Conservation (phyloP, 2,329 filamentous ascomycete genomes). For the Neonectria magnoliae region DNA sequence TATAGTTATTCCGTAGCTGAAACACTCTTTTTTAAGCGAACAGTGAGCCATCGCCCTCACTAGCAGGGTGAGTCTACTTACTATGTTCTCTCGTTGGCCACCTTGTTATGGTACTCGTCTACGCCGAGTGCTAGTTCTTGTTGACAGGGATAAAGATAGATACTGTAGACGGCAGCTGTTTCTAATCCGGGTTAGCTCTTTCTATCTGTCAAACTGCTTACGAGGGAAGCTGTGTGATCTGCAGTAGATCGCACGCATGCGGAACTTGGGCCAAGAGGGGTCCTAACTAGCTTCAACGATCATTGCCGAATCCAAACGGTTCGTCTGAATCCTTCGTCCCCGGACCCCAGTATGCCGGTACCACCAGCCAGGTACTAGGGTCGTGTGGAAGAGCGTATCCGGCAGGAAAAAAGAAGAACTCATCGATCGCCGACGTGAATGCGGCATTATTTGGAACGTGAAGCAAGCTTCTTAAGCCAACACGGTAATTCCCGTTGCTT, state of each 20-base stretch:
- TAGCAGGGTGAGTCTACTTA: not conserved
- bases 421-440: not conserved
- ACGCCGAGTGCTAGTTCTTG: not conserved
- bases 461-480: not conserved
- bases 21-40: not conserved
- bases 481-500: not conserved
- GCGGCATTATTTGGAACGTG: slow-evolving; percentile 8
- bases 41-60: not conserved
- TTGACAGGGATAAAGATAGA: not conserved
- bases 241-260: slow-evolving; percentile 1
- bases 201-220: not conserved
- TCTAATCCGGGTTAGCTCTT: not conserved
- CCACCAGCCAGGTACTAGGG: not conserved
- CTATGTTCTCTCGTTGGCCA: not conserved
- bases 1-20: not conserved
- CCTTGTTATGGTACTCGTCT: not conserved
- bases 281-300: not conserved
- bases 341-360: not conserved
- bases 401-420: not conserved
- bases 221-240: slow-evolving; percentile 7
- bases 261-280: not conserved
- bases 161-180: not conserved
- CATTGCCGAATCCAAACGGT: not conserved
- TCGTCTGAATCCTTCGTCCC: not conserved
- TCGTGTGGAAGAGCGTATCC: not conserved